These are phyloP conservation scores for Candida berthetii DNA, from an alignment of 805 yeast species.

Conservation along the genomic window DNA sequence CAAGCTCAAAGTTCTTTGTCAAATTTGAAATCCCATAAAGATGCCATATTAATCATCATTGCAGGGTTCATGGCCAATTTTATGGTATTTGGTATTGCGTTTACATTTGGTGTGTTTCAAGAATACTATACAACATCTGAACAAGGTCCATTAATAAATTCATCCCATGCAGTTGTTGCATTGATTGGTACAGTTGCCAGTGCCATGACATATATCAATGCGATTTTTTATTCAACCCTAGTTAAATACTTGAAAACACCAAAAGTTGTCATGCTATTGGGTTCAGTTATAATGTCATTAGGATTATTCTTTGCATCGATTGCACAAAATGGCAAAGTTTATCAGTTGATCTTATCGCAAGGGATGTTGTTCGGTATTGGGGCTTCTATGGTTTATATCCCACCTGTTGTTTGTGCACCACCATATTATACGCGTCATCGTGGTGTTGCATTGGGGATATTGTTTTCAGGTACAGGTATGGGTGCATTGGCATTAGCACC, in stretches of 20 bases:
- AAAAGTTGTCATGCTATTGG: slow-evolving; percentile 21
- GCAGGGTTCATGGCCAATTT: slow-evolving; percentile 22
- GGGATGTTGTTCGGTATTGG: slow-evolving; percentile 29
- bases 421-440: slow-evolving; percentile 23
- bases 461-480: slow-evolving; percentile 30
- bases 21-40: no score
- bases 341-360: slow-evolving; percentile 26
- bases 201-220: slow-evolving; percentile 23
- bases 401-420: slow-evolving; percentile 29
- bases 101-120: slow-evolving; percentile 32
- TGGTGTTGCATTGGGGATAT: slow-evolving; percentile 28
- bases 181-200: slow-evolving; percentile 28
- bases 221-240: slow-evolving; percentile 21
- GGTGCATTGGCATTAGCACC: slow-evolving; percentile 29
- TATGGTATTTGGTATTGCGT: slow-evolving; percentile 29
- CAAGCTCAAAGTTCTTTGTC: no score
- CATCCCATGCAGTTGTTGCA: slow-evolving; percentile 23
- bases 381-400: slow-evolving; percentile 23
- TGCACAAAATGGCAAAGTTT: slow-evolving; percentile 8
- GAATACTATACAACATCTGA: slow-evolving; percentile 24
- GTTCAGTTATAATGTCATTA: slow-evolving; percentile 19
- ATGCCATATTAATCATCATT: slow-evolving; percentile 7
- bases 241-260: slow-evolving; percentile 13
- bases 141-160: slow-evolving; percentile 22
- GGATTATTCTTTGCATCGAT: slow-evolving; percentile 25